These are phyloP conservation scores for Ambrosia trifida DNA, from an alignment of 129 eudicot species.

Conservation along the genomic window DNA sequence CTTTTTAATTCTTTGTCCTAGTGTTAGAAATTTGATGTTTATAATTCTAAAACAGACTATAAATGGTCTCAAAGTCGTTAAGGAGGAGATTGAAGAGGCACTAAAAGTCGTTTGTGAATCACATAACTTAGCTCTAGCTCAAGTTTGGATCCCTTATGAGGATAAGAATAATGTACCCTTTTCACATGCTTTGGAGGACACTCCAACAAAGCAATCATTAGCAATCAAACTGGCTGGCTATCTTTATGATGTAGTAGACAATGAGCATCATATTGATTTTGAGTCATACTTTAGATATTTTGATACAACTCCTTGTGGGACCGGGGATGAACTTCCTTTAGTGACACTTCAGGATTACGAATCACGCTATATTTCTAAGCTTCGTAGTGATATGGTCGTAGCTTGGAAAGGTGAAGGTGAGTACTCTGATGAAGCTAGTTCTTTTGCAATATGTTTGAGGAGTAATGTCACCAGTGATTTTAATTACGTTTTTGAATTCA, in stretches of 20 bases:
- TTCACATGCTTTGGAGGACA: neutral
- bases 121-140: too few species aligned
- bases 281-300: neutral
- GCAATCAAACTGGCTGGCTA: neutral
- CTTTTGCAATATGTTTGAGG: constrained; percentile 16
- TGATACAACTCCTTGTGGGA: neutral
- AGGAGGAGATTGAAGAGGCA: neutral
- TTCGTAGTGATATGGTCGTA: neutral
- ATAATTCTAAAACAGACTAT: neutral
- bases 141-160: too few species aligned
- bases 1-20: neutral
- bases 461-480: constrained; percentile 7
- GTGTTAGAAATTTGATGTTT: neutral
- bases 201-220: neutral
- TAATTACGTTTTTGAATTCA: constrained; percentile 3
- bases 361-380: neutral
- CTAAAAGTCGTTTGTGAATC: too few species aligned
- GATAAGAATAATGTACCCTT: neutral
- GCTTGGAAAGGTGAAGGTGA: neutral
- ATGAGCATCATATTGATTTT: neutral
- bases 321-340: neutral
- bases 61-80: neutral
- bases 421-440: neutral
- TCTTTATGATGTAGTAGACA: neutral
- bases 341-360: constrained; percentile 9